These are phyloP conservation scores for Chlamydomonas sp. DNA, from an alignment of 139 green algal species.

Conservation along the genomic window DNA sequence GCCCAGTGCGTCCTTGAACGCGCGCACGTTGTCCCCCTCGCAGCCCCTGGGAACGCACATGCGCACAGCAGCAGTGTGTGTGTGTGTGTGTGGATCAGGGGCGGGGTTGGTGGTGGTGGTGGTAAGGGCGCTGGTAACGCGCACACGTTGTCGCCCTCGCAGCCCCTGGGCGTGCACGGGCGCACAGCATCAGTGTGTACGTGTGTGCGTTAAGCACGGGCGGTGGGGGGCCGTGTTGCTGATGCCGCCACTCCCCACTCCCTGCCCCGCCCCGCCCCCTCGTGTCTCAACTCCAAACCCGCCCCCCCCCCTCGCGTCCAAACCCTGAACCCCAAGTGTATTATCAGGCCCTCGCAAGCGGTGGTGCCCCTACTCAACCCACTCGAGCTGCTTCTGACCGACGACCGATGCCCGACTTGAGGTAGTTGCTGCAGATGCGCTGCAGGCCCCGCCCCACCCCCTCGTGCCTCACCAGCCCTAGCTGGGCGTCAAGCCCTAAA, in stretches of 20 bases:
- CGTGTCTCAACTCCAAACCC: background rate
- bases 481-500: too few relatives aligned
- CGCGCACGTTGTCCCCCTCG: slow-evolving; percentile 44
- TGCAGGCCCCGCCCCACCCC: too few relatives aligned
- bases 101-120: background rate
- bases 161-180: slow-evolving; percentile 31
- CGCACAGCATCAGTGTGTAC: too few relatives aligned
- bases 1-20: slow-evolving; percentile 83
- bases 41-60: slow-evolving; percentile 38
- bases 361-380: too few relatives aligned
- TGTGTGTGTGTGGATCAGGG: too few relatives aligned
- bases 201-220: too few relatives aligned
- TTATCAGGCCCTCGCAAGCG: too few relatives aligned
- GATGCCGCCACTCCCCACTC: too few relatives aligned
- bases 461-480: too few relatives aligned
- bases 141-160: slow-evolving; percentile 48
- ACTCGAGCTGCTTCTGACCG: slow-evolving; percentile 66
- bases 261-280: background rate
- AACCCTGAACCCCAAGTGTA: too few relatives aligned
- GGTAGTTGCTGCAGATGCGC: slow-evolving; percentile 71
- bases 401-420: slow-evolving; percentile 70
- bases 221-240: background rate
- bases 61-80: too few relatives aligned
- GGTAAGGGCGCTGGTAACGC: too few relatives aligned
- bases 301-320: slow-evolving; percentile 9